These are phyloP conservation scores for Candida vaughaniae DNA, from an alignment of 805 yeast genomes.

Conservation along the genomic window DNA sequence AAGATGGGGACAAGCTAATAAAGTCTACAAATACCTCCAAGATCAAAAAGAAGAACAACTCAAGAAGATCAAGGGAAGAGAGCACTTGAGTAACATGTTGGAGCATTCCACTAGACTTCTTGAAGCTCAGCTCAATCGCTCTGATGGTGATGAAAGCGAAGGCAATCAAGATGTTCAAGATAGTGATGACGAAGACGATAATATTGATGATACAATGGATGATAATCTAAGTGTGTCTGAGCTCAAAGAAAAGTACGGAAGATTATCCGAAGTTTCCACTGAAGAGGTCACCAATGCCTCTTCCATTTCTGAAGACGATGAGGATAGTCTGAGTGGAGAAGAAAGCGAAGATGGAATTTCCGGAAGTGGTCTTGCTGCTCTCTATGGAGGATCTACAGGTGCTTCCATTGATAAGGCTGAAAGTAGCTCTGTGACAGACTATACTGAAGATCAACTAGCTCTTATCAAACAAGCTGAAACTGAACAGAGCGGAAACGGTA, in stretches of 20 bases:
- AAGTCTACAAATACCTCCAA: slow-evolving; percentile 71
- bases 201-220: slow-evolving; percentile 22
- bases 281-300: slow-evolving; percentile 15
- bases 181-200: slow-evolving; percentile 20
- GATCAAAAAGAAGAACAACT: slow-evolving; percentile 77
- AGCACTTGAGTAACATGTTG: slow-evolving; percentile 81
- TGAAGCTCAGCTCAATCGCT: slow-evolving; percentile 72
- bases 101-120: slow-evolving; percentile 88
- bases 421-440: slow-evolving; percentile 15
- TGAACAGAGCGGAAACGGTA: slow-evolving; percentile 1
- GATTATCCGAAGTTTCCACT: slow-evolving; percentile 22
- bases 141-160: slow-evolving; percentile 24
- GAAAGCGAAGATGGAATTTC: slow-evolving; percentile 14
- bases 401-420: background rate
- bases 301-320: slow-evolving; percentile 20
- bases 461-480: slow-evolving; percentile 23
- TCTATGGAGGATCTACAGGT: slow-evolving; percentile 25
- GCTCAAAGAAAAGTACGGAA: slow-evolving; percentile 54
- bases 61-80: slow-evolving; percentile 77
- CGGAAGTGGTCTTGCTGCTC: slow-evolving; percentile 26
- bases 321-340: slow-evolving; percentile 13
- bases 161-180: slow-evolving; percentile 15
- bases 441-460: slow-evolving; percentile 32
- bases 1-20: slow-evolving; percentile 88
- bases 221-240: slow-evolving; percentile 53